Base-by-base conservation (phyloP, 1,139 yeast genomes). In the Debaryomyces sp. region DNA sequence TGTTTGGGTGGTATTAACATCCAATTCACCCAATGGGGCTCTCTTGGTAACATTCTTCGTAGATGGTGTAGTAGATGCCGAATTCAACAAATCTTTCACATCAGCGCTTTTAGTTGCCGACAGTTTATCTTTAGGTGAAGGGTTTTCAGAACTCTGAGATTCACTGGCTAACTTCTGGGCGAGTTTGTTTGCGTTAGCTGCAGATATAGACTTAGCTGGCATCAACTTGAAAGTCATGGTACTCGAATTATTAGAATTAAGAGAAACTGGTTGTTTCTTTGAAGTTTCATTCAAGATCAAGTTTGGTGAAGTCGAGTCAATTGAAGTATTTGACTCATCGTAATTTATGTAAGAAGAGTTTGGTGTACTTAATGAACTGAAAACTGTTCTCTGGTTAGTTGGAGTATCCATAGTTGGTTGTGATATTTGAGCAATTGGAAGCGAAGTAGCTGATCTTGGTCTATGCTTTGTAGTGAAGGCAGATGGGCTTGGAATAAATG, bases 141-240 rank as follows among this genome's bases (percentile, higher is more conserved):
- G 4, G 2, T 33, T 29, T 26, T 45, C 41, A 38, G 43, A 51
- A 30, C 39, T 44, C 45, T 12, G 50, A 21, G 23, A 47, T 33
- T 40, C 52, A 23, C 43, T 54, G 47, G 57, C 39, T 47, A 50
- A 54, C 43, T 50, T 54, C 30, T 56, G 55, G 39, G 49, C 53
- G n/a, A 54, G 41, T 47, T 50, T 54, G 17, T 29, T 42, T 21
- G 41, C 23, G 6, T 54, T 40, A 27, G 44, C 34, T 13, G 27
- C 21, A n/a, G 59, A 47, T 17, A 52, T 37, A 21, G 48, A 49
- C 45, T 56, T 57, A 5, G 64, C 58, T 34, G 75, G 75, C 12
- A 64, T 68, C 58, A 75, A 67, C 54, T 73, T 75, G 60, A 75
- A 75, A 5, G 79, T 75, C 74, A 68, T 73, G 30, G 74, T 71